Base-by-base conservation (phyloP, 192 early-diverging fungal species). In the Umbelopsis isabellina region DNA sequence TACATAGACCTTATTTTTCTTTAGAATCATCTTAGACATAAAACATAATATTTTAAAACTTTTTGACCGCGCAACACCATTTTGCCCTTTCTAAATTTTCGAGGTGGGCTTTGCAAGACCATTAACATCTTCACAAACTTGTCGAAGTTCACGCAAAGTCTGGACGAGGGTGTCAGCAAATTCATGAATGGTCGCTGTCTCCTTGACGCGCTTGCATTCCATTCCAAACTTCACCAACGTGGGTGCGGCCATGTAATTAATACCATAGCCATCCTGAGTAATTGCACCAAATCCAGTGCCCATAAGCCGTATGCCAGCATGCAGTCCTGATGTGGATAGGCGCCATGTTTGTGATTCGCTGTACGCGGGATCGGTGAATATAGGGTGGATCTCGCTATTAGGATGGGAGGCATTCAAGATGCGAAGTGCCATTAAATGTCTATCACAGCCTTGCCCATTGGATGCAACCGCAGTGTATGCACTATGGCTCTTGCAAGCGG, bases 231-330 rank as follows among this genome's bases (percentile, higher is more conserved):
- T 93, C 65, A 95, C 83, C 21, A 82, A 61, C 49, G 82, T 77
- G 22, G 80, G 70, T n/a, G 81, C 85, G 2, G 92, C 76, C 67
- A 92, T 87, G 72, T 97, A 97, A 77, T 95, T 95, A 75, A 95
- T 91, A 23, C 93, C 94, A 71, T 95, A 97, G 1, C 93, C 92
- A 66, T 95, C 89, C 2, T 87, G 84, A 41, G 82, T 87, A 21
- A 93, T 90, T 49, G 89, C 83, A n/a, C 94, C 94, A 79, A 95
- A 97, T 4, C 95, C 95, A n/a, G 91, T 91, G 12, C 89, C 93
- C 25, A 84, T 78, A 58, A 94, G 75, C 52, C 83, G 75, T 52
- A 87, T 77, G 6, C 89, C 89, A 1, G 92, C 84, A 80, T 90
- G 89, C 45, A 97, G 76, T 8, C 89, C 90, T 22, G 88, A 90